Evolutionary conservation across 441 rosid species (phyloP).

Genomic region (Populus hybrid): DNA sequence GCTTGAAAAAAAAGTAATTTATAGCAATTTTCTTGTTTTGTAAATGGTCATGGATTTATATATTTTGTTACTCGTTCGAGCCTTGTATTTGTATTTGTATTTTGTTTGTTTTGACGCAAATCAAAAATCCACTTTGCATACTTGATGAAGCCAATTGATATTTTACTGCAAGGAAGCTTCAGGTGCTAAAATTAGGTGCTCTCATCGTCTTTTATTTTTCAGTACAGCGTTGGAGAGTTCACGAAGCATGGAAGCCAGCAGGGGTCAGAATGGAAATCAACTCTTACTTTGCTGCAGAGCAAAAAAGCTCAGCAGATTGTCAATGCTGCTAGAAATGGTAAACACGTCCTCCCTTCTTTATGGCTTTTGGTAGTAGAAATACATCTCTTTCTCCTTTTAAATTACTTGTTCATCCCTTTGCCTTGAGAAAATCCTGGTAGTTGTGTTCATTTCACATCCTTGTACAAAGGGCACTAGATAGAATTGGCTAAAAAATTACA

Average conservation of each 20-base stretch:
- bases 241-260: constrained; percentile 53
- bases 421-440: background rate
- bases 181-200: background rate
- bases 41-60: background rate
- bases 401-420: background rate
- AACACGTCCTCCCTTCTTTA: background rate
- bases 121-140: background rate
- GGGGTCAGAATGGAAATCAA: constrained; percentile 87
- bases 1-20: too few relatives aligned
- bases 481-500: background rate
- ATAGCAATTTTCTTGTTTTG: too few relatives aligned
- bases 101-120: background rate
- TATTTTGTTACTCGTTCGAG: background rate
- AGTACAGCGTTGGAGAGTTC: constrained; percentile 11
- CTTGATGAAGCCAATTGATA: background rate
- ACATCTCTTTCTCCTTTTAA: background rate
- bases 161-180: background rate
- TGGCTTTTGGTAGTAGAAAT: background rate
- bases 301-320: constrained; percentile 93
- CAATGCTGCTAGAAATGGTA: constrained; percentile 68
- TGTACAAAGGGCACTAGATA: background rate
- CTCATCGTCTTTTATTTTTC: constrained; percentile 8
- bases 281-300: constrained; percentile 84
- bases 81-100: background rate
- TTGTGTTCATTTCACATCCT: background rate